Percentiles rank a stretch among this genome's conserved stretches.
Evolutionary conservation across 164 flowering plant species (phyloP).

Genomic region (Umbilicus rupestris): DNA sequence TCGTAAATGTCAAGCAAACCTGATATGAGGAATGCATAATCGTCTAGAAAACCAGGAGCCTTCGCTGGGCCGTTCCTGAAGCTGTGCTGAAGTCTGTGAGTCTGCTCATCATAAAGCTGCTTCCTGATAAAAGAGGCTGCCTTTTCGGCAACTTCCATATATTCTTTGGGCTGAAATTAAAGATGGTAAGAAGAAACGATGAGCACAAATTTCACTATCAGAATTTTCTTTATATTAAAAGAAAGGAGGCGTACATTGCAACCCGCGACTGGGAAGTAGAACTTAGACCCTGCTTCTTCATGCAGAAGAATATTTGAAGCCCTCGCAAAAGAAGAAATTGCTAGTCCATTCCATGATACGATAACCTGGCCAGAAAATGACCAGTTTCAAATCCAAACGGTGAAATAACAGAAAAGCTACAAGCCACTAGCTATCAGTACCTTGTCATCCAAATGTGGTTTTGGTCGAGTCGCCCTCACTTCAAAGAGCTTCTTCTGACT

Average conservation of each 20-base stretch:
- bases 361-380: constrained; percentile 52
- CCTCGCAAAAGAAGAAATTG: constrained; percentile 80
- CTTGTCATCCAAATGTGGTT: constrained; percentile 94
- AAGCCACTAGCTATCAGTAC: constrained; percentile 24
- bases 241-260: constrained; percentile 38
- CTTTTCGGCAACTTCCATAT: constrained; percentile 68
- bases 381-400: constrained; percentile 5
- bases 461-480: constrained; percentile 55
- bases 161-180: constrained; percentile 58
- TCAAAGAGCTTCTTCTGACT: constrained; percentile 57
- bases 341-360: constrained; percentile 96
- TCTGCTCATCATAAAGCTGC: constrained; percentile 47
- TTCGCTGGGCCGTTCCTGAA: constrained; percentile 86
- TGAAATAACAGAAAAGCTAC: neutral
- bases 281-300: constrained; percentile 42
- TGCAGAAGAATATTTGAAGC: constrained; percentile 72
- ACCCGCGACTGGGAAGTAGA: constrained; percentile 66
- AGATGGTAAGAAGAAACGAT: neutral
- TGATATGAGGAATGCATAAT: constrained; percentile 80
- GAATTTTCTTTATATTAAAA: neutral
- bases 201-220: neutral
- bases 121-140: constrained; percentile 71
- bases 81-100: constrained; percentile 63
- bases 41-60: constrained; percentile 92
- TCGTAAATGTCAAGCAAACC: constrained; percentile 81